Conservation (phyloP, 345 rosid genomes). For the Salix arbutifolia region DNA sequence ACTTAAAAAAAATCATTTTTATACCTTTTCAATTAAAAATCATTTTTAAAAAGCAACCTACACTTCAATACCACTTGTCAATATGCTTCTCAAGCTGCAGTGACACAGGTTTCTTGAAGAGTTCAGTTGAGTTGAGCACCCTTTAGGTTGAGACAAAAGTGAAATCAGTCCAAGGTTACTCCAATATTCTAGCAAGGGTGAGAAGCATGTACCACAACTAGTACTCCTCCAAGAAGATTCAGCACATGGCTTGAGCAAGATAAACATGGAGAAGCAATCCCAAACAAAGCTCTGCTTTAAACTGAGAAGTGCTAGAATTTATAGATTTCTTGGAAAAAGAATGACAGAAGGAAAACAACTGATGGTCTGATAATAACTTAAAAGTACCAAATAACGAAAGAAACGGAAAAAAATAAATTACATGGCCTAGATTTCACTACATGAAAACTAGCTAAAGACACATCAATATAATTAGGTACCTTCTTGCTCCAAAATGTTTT, state of each 20-base stretch:
- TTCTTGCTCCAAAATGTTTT: not conserved
- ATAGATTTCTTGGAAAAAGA: conserved; percentile 26
- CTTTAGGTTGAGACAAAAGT: not conserved
- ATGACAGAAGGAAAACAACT: conserved; percentile 3
- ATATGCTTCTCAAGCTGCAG: not conserved
- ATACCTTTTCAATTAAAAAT: no score
- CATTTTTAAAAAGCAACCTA: no score
- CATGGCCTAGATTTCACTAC: not conserved
- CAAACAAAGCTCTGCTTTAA: not conserved
- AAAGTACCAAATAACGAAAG: not conserved
- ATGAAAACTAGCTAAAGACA: not conserved
- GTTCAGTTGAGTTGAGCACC: not conserved
- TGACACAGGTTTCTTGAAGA: not conserved
- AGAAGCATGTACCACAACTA: not conserved
- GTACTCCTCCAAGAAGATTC: not conserved
- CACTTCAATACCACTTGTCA: not conserved
- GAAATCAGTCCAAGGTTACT: not conserved
- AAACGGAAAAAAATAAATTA: not conserved
- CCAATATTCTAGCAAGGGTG: not conserved
- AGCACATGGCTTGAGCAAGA: not conserved
- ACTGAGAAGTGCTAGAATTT: not conserved
- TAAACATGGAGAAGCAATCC: not conserved
- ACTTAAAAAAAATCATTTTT: no score
- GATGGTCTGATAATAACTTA: not conserved
- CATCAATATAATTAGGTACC: not conserved